phyloP scores from a whole-genome alignment of 2,329 filamentous ascomycete genomes.

The Furcasterigmium furcatum region DNA sequence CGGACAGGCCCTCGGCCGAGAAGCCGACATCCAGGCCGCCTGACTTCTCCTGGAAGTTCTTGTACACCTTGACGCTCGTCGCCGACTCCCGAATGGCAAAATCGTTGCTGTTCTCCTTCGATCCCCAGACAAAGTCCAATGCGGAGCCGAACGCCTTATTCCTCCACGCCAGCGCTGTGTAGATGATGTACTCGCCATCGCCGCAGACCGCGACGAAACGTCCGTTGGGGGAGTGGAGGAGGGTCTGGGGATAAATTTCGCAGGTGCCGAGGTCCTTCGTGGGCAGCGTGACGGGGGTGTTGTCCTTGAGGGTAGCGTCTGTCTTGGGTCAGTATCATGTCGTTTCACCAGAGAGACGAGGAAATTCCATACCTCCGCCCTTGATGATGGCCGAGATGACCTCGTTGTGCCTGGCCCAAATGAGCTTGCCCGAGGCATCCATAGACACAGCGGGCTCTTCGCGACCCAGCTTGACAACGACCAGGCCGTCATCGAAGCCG shows the following conservation, averaged over 20 bases:
- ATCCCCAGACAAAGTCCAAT: constrained; percentile 94
- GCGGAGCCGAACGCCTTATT: constrained; percentile 97
- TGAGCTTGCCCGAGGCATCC: constrained; percentile 92
- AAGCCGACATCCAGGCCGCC: constrained; percentile 92
- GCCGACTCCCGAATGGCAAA: constrained; percentile 94
- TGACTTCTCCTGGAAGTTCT: constrained; percentile 91
- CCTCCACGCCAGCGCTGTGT: constrained; percentile 92
- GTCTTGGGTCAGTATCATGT: constrained; percentile 20
- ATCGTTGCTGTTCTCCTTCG: constrained; percentile 97
- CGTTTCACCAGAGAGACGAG: not conserved
- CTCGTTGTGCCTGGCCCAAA: constrained; percentile 94
- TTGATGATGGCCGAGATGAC: constrained; percentile 95
- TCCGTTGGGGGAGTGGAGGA: constrained; percentile 94
- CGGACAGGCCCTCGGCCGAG: constrained; percentile 86
- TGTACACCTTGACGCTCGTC: constrained; percentile 94
- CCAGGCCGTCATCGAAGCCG: constrained; percentile 95
- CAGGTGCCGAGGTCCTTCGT: constrained; percentile 95
- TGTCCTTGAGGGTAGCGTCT: constrained; percentile 84
- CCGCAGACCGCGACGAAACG: constrained; percentile 80
- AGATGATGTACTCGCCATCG: constrained; percentile 98
- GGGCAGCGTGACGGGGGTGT: constrained; percentile 77
- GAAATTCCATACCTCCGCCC: constrained; percentile 60
- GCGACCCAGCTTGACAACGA: constrained; percentile 95
- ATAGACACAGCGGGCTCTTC: constrained; percentile 98
- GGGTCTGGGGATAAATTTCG: constrained; percentile 92